Base-by-base conservation (phyloP, 2,329 filamentous ascomycete species). In the Diaporthe caulivora region DNA sequence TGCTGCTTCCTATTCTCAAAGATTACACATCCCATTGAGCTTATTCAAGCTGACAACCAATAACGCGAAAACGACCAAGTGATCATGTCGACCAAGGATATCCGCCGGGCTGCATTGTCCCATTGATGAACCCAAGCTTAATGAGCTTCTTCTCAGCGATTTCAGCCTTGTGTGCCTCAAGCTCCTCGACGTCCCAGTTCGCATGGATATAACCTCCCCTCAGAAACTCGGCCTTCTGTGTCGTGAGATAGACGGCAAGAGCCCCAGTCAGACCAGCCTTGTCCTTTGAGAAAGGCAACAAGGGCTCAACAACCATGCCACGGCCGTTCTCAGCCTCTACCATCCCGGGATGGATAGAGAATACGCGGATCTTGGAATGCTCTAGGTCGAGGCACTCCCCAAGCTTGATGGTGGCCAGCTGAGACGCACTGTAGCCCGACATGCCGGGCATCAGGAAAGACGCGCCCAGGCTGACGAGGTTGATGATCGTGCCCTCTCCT, bases 111-210 rank as follows among this genome's bases (percentile, higher is more conserved):
- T 68, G 70, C n/a, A 74, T 57, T 31, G 55, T 29, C 7, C 44
- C 70, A 3, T 72, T 70, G 42, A 74, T 40, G 70, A 79, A 72
- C 54, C 34, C 47, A 65, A 77, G 62, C 60, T 78, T 73, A 8
- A 79, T 60, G 26, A 76, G 53, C 60, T 79, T 80, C 73, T 78
- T 77, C 58, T 77, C 73, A 10, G 74, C 67, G 74, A 81, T 80
- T 65, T 80, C 77, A 11, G 77, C 75, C 51, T 78, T 76, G 72
- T 80, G 74, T 29, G 42, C 44, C 72, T 80, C 79, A 57, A 81
- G 70, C 76, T 83, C 82, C 8, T 80, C 76, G 2, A 81, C 79
- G 73, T 83, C 79, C 82, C 81, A 82, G 70, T 83, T 83, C 4
- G 80, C 79, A 75, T 77, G 77, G 1, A 83, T 75, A 70, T 81